These are phyloP conservation scores for Pelomyxa schiedti DNA, from an alignment of 78 protist species.

Conservation along the genomic window DNA sequence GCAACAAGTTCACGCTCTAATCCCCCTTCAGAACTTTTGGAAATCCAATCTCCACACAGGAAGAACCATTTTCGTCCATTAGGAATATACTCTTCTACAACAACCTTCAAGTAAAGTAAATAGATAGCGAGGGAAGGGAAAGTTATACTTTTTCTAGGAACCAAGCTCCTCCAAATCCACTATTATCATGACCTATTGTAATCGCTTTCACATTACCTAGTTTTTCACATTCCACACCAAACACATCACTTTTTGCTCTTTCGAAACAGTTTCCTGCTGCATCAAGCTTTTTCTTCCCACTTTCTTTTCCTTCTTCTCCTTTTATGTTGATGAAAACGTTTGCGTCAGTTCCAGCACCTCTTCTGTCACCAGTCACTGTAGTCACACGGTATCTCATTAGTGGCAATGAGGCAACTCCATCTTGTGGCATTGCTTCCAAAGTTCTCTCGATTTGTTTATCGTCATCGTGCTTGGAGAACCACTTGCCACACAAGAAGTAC, in stretches of 20 bases:
- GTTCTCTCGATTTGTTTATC: too few relatives aligned
- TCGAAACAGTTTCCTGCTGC: background rate
- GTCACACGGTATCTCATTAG: background rate
- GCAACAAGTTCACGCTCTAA: background rate
- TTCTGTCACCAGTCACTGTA: background rate
- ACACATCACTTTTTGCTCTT: background rate
- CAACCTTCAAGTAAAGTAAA: too few relatives aligned
- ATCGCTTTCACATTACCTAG: background rate
- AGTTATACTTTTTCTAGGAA: background rate
- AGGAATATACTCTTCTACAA: too few relatives aligned
- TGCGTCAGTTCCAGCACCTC: conserved; percentile 9
- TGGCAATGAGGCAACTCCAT: background rate
- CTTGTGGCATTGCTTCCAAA: background rate
- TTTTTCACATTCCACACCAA: background rate
- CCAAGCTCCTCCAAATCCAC: conserved; percentile 6
- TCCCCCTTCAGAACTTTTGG: background rate
- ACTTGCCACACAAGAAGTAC: too few relatives aligned
- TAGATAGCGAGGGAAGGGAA: background rate
- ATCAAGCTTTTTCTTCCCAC: too few relatives aligned
- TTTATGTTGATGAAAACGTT: conserved; percentile 5
- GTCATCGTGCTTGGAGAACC: too few relatives aligned
- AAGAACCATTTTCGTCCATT: background rate
- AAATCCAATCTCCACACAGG: background rate
- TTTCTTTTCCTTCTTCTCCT: too few relatives aligned
- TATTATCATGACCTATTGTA: background rate